phyloP scores from a whole-genome alignment of 2,329 filamentous ascomycete genomes.

The Aspergillus brunneoviolaceus region DNA sequence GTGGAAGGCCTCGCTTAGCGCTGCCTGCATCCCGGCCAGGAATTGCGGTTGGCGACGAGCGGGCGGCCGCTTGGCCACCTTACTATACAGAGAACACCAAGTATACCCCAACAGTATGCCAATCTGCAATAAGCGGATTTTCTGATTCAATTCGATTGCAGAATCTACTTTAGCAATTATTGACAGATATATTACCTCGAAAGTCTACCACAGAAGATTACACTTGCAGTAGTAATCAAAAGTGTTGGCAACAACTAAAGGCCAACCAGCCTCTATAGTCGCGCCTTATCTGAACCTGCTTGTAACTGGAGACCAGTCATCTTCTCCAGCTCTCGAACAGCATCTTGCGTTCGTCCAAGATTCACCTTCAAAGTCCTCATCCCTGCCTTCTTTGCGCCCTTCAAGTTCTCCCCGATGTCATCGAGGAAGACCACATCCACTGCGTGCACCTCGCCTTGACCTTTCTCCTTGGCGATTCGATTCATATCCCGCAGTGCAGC shows the following conservation, averaged over 20 bases:
- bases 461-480: conserved; percentile 59
- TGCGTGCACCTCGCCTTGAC: conserved; percentile 56
- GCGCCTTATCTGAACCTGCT: conserved; percentile 38
- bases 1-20: conserved; percentile 47
- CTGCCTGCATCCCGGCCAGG: conserved; percentile 34
- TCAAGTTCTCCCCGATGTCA: conserved; percentile 91
- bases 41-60: conserved; percentile 44
- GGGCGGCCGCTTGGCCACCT: conserved; percentile 6
- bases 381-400: conserved; percentile 70
- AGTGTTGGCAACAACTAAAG: background rate
- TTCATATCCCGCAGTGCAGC: conserved; percentile 68
- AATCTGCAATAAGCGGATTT: background rate
- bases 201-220: background rate
- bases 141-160: background rate
- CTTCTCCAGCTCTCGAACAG: conserved; percentile 76
- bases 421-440: conserved; percentile 82
- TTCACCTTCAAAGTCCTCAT: conserved; percentile 83
- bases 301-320: conserved; percentile 63
- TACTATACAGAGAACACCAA: background rate
- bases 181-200: background rate
- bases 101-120: background rate
- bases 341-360: conserved; percentile 73
- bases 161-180: background rate
- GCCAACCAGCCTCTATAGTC: conserved; percentile 26
- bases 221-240: background rate